These are phyloP conservation scores for Spinellus fusiger DNA, from an alignment of 192 early-diverging fungal species.

Conservation along the genomic window DNA sequence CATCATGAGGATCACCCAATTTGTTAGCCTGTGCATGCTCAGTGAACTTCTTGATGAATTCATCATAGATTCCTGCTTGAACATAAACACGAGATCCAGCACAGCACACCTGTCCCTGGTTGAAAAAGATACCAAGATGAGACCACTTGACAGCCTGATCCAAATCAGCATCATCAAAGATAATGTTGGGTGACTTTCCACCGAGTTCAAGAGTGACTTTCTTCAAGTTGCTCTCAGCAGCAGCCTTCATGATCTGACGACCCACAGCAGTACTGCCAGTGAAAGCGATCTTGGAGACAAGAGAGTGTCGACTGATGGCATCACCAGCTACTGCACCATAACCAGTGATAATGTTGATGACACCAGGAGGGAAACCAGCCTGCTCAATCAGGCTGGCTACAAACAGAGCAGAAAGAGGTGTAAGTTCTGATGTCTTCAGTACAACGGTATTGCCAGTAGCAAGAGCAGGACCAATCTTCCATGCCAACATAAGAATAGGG, in stretches of 20 bases:
- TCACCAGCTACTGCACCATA: conserved; percentile 57
- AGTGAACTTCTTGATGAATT: conserved; percentile 64
- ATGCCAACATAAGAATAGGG: conserved; percentile 64
- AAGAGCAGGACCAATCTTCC: conserved; percentile 81
- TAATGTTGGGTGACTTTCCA: conserved; percentile 81
- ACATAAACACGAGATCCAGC: conserved; percentile 77
- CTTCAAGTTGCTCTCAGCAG: conserved; percentile 63
- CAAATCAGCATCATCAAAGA: conserved; percentile 75
- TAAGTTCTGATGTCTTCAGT: conserved; percentile 74
- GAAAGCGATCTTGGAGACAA: conserved; percentile 68
- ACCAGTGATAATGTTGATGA: conserved; percentile 84
- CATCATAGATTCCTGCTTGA: conserved; percentile 57
- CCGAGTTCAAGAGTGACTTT: conserved; percentile 81
- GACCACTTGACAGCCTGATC: conserved; percentile 64
- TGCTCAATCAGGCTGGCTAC: conserved; percentile 58
- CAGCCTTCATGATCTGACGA: conserved; percentile 47
- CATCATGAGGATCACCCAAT: conserved; percentile 66
- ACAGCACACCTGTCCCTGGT: conserved; percentile 83
- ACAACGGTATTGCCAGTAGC: conserved; percentile 71
- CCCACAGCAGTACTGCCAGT: conserved; percentile 73
- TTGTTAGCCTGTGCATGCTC: conserved; percentile 38
- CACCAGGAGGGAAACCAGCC: conserved; percentile 73
- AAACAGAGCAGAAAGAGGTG: conserved; percentile 55
- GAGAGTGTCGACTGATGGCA: conserved; percentile 61
- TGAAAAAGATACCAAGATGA: conserved; percentile 65